Evolutionary conservation across 164 flowering plant genomes (phyloP).

Genomic region (Vitis rupestris): DNA sequence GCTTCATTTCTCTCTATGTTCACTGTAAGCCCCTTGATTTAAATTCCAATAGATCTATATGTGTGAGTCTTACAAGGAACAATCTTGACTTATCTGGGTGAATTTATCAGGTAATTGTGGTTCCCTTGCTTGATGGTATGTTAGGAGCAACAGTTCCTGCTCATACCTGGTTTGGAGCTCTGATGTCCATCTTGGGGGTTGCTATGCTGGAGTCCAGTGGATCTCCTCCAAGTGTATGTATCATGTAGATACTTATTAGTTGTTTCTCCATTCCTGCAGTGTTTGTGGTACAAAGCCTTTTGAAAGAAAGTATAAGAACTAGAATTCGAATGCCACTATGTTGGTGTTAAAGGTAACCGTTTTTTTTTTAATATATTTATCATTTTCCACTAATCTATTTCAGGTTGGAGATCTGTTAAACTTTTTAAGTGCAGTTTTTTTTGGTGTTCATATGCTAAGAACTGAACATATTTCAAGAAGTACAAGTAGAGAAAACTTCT

Average conservation of each 20-base stretch:
- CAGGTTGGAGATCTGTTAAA: slow-evolving; percentile 86
- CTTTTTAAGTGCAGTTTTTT: slow-evolving; percentile 78
- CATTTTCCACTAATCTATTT: slow-evolving; percentile 12
- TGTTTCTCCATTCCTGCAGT: slow-evolving; percentile 4
- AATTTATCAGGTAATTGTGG: slow-evolving; percentile 61
- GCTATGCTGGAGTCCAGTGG: slow-evolving; percentile 89
- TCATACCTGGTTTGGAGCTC: slow-evolving; percentile 79
- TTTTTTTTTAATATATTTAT: background rate
- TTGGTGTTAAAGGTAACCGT: background rate
- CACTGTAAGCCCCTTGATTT: slow-evolving; percentile 48
- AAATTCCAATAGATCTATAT: background rate
- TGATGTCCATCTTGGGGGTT: slow-evolving; percentile 68
- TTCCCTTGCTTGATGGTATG: slow-evolving; percentile 85
- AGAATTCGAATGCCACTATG: background rate
- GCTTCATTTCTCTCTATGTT: slow-evolving; percentile 78
- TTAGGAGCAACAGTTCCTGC: slow-evolving; percentile 71
- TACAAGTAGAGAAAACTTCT: slow-evolving; percentile 49
- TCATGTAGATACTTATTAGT: background rate
- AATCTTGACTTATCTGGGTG: slow-evolving; percentile 5
- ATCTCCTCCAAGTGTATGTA: slow-evolving; percentile 82
- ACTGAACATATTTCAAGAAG: slow-evolving; percentile 77
- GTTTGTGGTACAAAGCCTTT: background rate
- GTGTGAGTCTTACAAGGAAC: background rate
- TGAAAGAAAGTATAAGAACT: background rate
- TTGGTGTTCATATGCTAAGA: slow-evolving; percentile 84